Base-by-base conservation (phyloP, 2,329 filamentous ascomycete genomes). In the Colletotrichum musicola region DNA sequence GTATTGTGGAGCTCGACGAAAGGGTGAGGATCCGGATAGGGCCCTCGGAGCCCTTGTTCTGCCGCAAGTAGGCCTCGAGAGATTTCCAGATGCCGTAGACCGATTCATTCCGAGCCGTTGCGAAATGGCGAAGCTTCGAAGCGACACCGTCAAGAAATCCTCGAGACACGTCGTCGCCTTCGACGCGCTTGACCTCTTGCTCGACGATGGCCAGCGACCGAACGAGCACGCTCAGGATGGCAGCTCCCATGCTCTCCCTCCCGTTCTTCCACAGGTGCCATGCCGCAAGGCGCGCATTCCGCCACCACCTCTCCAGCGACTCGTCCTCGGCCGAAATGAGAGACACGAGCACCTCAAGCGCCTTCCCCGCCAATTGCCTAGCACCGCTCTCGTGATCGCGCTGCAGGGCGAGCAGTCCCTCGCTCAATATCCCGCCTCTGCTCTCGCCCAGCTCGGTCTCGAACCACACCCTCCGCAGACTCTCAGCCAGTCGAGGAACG, bases 191-290 rank as follows among this genome's bases (percentile, higher is more conserved):
- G 10, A 79, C 73, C 51, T 71, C 77, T 25, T 75, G 54, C 55
- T 82, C 78, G 42, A 86, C 77, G 4, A 74, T 72, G 13, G 77
- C 74, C 42, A 91, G 78, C 3, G 81, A 81, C 13, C 79, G 78
- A 5, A 89, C 75, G 10, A 90, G 67, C 12, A 81, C 81, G 53
- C 78, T 82, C 46, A 88, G 80, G 30, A 91, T 88, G 1, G 89
- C 85, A 0, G 89, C 86, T 1, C 85, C 85, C 89, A 92, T 92
- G 74, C 86, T 89, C 70, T 89, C 88, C n/a, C 89, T 84, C 0
- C 89, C 88, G 62, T 90, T 89, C 73, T 90, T 90, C 77, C 86
- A 88, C 1, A 92, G 78, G 75, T 91, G 87, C 86, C 90, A 92
- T 2, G 84, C 87, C 2, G 81, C 82, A 79, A 87, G 83, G 14